These are phyloP conservation scores for Telopea speciosissima DNA, from an alignment of 177 flowering plant genomes.

Conservation along the genomic window DNA sequence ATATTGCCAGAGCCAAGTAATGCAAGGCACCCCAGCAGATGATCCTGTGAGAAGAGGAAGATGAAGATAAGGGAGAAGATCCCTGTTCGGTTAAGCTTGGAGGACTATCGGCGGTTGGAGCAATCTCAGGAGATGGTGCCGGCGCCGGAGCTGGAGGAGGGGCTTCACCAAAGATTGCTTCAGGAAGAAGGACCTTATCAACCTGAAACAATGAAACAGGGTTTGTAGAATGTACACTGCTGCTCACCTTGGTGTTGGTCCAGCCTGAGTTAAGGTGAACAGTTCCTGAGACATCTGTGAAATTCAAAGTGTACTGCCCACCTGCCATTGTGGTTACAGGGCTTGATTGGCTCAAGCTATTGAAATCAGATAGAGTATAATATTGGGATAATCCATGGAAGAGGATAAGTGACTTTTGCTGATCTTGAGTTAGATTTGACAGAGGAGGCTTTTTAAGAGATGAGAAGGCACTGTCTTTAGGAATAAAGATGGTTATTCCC, in stretches of 20 bases:
- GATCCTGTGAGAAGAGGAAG: constrained; percentile 28
- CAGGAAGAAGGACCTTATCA: constrained; percentile 72
- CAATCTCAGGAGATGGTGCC: constrained; percentile 35
- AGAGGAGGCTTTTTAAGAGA: constrained; percentile 60
- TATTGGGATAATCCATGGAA: constrained; percentile 78
- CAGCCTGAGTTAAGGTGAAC: constrained; percentile 60
- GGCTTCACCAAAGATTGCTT: constrained; percentile 79
- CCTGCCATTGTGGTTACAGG: constrained; percentile 75
- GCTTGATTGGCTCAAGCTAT: constrained; percentile 51
- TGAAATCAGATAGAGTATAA: constrained; percentile 74
- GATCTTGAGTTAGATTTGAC: constrained; percentile 62
- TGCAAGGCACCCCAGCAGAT: constrained; percentile 27
- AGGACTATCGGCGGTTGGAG: constrained; percentile 52
- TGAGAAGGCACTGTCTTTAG: constrained; percentile 70
- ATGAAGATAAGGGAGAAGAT: constrained; percentile 27
- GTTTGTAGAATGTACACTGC: constrained; percentile 65
- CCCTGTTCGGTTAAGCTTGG: constrained; percentile 5
- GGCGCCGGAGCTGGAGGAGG: constrained; percentile 80
- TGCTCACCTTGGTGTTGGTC: constrained; percentile 61
- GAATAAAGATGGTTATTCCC: constrained; percentile 89
- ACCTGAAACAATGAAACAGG: constrained; percentile 80
- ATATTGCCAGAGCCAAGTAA: constrained; percentile 41
- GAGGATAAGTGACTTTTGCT: constrained; percentile 57
- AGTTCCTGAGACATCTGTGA: constrained; percentile 60
- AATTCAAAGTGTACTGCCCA: constrained; percentile 52